Conservation (phyloP, 2,329 filamentous ascomycete genomes). For the Trichoderma polysporum region DNA sequence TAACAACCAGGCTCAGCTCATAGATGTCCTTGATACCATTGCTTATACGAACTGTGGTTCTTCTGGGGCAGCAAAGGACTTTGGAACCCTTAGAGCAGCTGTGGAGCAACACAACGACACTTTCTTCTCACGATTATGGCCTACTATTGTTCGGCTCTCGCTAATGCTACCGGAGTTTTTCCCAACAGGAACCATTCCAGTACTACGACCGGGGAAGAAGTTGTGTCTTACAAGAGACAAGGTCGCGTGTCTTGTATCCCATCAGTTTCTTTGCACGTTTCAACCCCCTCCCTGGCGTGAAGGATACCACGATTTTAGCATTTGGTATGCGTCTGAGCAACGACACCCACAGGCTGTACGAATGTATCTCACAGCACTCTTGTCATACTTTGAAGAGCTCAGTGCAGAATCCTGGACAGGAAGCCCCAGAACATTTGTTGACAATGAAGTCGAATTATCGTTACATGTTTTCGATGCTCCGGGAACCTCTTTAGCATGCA, state of each 20-base stretch:
- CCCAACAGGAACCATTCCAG: conserved; percentile 21
- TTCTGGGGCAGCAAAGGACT: conserved; percentile 26
- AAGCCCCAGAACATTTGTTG: neutral
- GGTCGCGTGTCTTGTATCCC: conserved; percentile 32
- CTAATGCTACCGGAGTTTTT: conserved; percentile 27
- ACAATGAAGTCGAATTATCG: conserved; percentile 25
- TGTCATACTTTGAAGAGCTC: conserved; percentile 31
- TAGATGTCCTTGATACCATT: conserved; percentile 33
- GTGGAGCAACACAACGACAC: neutral
- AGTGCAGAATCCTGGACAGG: conserved; percentile 9
- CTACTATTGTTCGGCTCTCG: conserved; percentile 27
- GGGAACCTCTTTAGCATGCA: neutral
- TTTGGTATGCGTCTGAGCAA: conserved; percentile 37
- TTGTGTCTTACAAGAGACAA: conserved; percentile 29
- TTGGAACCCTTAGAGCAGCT: conserved; percentile 24
- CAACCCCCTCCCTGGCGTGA: conserved; percentile 25
- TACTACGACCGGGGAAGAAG: conserved; percentile 22
- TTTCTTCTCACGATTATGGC: conserved; percentile 27
- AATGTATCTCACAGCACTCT: conserved; percentile 34
- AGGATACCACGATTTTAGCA: conserved; percentile 35
- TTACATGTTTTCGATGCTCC: conserved; percentile 21
- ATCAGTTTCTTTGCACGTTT: conserved; percentile 35
- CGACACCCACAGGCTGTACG: conserved; percentile 31
- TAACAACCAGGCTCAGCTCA: conserved; percentile 22
- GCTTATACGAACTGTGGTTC: conserved; percentile 25